These are phyloP conservation scores for Aspergillus haitiensis DNA, from an alignment of 495 filamentous ascomycete genomes.

Conservation along the genomic window DNA sequence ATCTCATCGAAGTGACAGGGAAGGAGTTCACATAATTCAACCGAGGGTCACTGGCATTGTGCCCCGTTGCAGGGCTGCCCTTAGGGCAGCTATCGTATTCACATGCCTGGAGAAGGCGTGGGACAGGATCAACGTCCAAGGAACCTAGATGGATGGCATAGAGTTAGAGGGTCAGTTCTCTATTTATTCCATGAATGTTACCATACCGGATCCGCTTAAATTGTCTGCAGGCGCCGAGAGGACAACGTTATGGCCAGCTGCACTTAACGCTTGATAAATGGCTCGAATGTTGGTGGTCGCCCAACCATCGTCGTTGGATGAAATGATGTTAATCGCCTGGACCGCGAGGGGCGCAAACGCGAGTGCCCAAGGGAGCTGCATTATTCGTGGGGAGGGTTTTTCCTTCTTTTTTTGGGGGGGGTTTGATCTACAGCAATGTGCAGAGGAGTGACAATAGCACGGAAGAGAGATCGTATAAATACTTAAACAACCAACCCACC, in stretches of 20 bases:
- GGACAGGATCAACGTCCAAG: slow-evolving; percentile 45
- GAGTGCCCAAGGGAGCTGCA: slow-evolving; percentile 16
- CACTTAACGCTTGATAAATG: slow-evolving; percentile 52
- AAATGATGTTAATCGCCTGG: slow-evolving; percentile 56
- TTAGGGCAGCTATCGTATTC: slow-evolving; percentile 59
- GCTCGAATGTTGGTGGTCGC: slow-evolving; percentile 62
- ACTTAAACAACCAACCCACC: too few relatives aligned
- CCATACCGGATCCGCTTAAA: slow-evolving; percentile 61
- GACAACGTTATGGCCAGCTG: slow-evolving; percentile 56
- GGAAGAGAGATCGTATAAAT: too few relatives aligned
- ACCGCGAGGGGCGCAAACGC: slow-evolving; percentile 19
- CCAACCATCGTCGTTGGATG: slow-evolving; percentile 72
- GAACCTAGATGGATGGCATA: slow-evolving; percentile 42
- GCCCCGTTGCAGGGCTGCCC: slow-evolving; percentile 52
- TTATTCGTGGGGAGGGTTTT: slow-evolving; percentile 1
- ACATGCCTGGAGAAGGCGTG: slow-evolving; percentile 44
- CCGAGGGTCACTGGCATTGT: slow-evolving; percentile 53
- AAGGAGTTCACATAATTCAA: slow-evolving; percentile 70
- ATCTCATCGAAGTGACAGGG: slow-evolving; percentile 61
- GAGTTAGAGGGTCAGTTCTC: too few relatives aligned
- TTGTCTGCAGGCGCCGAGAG: slow-evolving; percentile 65
- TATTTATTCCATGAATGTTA: too few relatives aligned
- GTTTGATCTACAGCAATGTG: too few relatives aligned
- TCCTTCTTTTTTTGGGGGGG: too few relatives aligned
- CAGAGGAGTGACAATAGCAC: too few relatives aligned